Conservation (phyloP, 352 stramenopile genomes). For the Pythium pyrilobum region DNA sequence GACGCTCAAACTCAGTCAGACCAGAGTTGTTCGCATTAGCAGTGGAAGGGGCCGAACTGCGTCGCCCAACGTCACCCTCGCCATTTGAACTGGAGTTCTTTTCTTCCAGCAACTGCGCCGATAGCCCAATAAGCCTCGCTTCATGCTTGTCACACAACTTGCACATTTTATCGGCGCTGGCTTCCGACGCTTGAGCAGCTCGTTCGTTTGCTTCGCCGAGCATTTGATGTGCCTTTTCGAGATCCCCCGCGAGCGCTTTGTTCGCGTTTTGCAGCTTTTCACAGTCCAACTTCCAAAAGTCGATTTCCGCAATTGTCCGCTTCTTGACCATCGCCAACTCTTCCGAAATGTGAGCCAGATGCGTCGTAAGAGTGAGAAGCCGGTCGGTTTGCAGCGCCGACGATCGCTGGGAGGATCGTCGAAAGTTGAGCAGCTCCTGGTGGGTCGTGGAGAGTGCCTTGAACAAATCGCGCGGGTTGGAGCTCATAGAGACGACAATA, state of each 20-base stretch:
- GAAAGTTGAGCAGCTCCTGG: conserved; percentile 33
- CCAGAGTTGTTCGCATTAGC: neutral
- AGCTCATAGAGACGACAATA: conserved; percentile 47
- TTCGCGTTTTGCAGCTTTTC: conserved; percentile 58
- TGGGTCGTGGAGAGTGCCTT: conserved; percentile 47
- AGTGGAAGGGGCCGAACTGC: too few species aligned
- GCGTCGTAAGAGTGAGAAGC: conserved; percentile 53
- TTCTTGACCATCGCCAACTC: conserved; percentile 65
- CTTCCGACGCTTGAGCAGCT: neutral
- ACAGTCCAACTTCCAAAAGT: conserved; percentile 66
- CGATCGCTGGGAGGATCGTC: conserved; percentile 41
- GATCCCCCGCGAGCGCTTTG: conserved; percentile 28
- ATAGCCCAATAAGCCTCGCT: conserved; percentile 42
- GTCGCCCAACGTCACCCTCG: too few species aligned
- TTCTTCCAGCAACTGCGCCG: conserved; percentile 26
- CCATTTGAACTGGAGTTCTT: too few species aligned
- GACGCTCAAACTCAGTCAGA: conserved; percentile 36
- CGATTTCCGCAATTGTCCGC: conserved; percentile 44
- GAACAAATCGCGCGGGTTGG: conserved; percentile 58
- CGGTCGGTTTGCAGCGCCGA: conserved; percentile 55
- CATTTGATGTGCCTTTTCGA: conserved; percentile 27
- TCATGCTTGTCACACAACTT: conserved; percentile 50
- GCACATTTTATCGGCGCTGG: conserved; percentile 16
- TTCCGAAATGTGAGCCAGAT: conserved; percentile 61
- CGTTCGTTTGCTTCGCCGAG: conserved; percentile 23